Base-by-base conservation (phyloP, 176 grass and related monocot genomes). In the Aegilops bicornis region DNA sequence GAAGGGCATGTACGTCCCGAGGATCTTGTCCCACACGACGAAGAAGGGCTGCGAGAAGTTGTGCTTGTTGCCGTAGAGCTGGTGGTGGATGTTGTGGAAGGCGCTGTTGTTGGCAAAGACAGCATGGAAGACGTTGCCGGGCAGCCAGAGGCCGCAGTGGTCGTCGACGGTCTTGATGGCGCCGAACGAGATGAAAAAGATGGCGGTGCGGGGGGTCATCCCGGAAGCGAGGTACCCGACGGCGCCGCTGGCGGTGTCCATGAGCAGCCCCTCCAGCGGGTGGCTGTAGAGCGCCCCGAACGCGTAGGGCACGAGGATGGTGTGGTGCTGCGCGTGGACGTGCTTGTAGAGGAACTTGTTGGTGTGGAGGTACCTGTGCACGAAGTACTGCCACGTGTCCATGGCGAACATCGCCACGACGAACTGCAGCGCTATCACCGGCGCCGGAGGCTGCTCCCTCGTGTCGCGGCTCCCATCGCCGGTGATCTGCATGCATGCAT, bases 311-410 rank as follows among this genome's bases (percentile, higher is more conserved):
- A 91, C 81, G 1, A 87, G 71, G 19, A 94, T 87, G 36, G 87
- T 87, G 77, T 94, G 92, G 58, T 94, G 92, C 77, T 87, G 91
- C 36, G 92, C 87, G 70, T 94, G 92, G 77, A 91, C 33, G 6
- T 94, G 81, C 84, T 86, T 91, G 87, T 94, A 94, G 22, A 94
- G n/a, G 81, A 94, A 94, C 74, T 87, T 94, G 87, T 89, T 94
- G 76, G 89, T 47, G 35, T 94, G 92, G 86, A 94, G 91, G 73
- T 89, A 94, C 80, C 92, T 91, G 92, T 94, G 92, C 92, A 94
- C 86, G 84, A 91, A 94, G 83, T 94, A 94, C 47, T 94, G 92
- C 80, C 87, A 94, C 67, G 92, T 94, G 83, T 94, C 92, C 89
- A 94, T 86, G 45, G 84, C 89, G 3, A 91, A 73, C 92, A 94